These are phyloP conservation scores for Phialophora tarda DNA, from an alignment of 2,329 filamentous ascomycete species.

Conservation along the genomic window DNA sequence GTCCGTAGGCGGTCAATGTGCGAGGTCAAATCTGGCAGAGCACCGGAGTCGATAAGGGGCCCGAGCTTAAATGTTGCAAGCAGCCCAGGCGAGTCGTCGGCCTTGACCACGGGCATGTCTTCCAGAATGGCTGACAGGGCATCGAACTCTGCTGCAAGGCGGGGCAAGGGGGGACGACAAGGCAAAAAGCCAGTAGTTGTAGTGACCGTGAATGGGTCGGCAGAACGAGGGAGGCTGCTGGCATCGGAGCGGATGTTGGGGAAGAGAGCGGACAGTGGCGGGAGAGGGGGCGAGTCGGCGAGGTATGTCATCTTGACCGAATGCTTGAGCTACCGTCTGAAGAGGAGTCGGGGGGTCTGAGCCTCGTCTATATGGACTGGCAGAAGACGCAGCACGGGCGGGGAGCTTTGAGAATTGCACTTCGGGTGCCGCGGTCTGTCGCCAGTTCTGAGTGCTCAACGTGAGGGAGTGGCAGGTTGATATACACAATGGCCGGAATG, in stretches of 20 bases:
- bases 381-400: neutral
- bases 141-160: constrained; percentile 75
- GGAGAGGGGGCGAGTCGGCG: constrained; percentile 39
- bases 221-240: constrained; percentile 46
- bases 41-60: constrained; percentile 68
- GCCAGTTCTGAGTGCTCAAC: neutral
- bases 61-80: constrained; percentile 77
- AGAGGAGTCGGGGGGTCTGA: neutral
- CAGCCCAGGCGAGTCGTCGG: constrained; percentile 75
- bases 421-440: neutral
- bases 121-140: constrained; percentile 73
- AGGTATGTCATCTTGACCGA: constrained; percentile 30
- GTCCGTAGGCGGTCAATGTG: constrained; percentile 70
- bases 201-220: constrained; percentile 57
- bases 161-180: constrained; percentile 47
- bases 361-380: neutral
- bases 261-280: constrained; percentile 49
- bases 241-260: constrained; percentile 54
- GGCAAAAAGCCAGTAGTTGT: constrained; percentile 54
- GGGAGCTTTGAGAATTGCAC: neutral
- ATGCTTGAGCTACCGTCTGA: neutral
- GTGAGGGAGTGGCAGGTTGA: constrained; percentile 3
- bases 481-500: constrained; percentile 39
- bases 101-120: constrained; percentile 78
- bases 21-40: constrained; percentile 76